Conservation (phyloP, 345 rosid genomes). For the Melastoma malabathricum region DNA sequence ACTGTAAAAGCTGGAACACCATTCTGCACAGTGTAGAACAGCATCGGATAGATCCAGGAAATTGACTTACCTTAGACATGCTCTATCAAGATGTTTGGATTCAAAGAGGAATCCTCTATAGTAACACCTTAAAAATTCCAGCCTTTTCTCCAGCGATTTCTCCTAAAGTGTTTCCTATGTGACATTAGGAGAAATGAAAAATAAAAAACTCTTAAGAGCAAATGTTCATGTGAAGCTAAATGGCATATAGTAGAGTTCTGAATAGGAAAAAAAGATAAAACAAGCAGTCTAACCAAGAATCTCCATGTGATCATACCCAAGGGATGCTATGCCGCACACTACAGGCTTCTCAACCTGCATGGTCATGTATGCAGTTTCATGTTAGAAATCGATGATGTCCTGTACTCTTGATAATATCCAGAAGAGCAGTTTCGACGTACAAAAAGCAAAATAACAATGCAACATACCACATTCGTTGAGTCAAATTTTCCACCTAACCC, state of each 20-base stretch:
- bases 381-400: conserved; percentile 5
- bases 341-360: conserved; percentile 65
- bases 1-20: conserved; percentile 83
- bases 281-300: conserved; percentile 79
- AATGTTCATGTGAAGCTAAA: too few species aligned
- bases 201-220: too few species aligned
- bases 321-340: conserved; percentile 83
- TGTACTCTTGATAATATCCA: background rate
- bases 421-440: background rate
- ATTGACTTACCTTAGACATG: too few species aligned
- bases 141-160: conserved; percentile 98
- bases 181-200: conserved; percentile 4
- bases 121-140: conserved; percentile 83
- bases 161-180: conserved; percentile 79
- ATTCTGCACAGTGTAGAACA: conserved; percentile 21
- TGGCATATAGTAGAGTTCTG: too few species aligned
- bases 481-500: conserved; percentile 89
- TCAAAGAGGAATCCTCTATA: background rate
- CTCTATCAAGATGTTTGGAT: background rate
- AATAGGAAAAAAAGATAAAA: conserved; percentile 4
- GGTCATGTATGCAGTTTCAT: conserved; percentile 4
- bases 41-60: too few species aligned
- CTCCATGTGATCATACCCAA: conserved; percentile 99
- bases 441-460: background rate
- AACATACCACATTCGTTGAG: conserved; percentile 83